A percentile compares a stretch with the other conserved stretches of the same genome.
phyloP scores from a whole-genome alignment of 2,329 filamentous ascomycete genomes.

The Claviceps sorghi region DNA sequence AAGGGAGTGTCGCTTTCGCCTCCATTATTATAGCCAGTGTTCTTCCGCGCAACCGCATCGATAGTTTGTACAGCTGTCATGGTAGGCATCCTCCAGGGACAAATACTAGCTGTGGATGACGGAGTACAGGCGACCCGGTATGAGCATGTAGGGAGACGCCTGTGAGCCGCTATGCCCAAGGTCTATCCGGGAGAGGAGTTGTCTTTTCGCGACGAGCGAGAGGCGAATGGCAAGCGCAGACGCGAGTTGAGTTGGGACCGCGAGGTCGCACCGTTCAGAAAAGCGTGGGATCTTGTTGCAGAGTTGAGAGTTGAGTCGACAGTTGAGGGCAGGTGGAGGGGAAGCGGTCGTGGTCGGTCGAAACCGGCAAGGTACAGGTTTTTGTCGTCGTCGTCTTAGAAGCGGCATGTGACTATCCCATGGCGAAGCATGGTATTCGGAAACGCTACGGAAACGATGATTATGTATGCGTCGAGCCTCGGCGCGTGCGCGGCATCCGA shows the following conservation, averaged over 20 bases:
- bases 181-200: neutral
- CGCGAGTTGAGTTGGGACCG: neutral
- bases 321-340: neutral
- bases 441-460: neutral
- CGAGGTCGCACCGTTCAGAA: neutral
- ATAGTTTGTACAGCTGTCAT: slow-evolving; percentile 12
- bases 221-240: neutral
- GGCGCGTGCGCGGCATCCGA: neutral
- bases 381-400: neutral
- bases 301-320: no score
- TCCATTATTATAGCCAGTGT: neutral
- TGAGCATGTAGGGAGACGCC: neutral
- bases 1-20: slow-evolving; percentile 9
- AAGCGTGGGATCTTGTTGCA: no score
- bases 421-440: slow-evolving; percentile 3
- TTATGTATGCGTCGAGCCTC: neutral
- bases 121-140: neutral
- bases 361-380: neutral
- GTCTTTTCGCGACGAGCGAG: neutral
- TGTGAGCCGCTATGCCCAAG: neutral
- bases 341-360: neutral
- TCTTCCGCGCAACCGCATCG: slow-evolving; percentile 3
- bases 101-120: neutral
- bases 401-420: neutral
- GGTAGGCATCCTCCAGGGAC: neutral